These are phyloP conservation scores for Bretschneidera sinensis DNA, from an alignment of 345 rosid genomes.

Conservation along the genomic window DNA sequence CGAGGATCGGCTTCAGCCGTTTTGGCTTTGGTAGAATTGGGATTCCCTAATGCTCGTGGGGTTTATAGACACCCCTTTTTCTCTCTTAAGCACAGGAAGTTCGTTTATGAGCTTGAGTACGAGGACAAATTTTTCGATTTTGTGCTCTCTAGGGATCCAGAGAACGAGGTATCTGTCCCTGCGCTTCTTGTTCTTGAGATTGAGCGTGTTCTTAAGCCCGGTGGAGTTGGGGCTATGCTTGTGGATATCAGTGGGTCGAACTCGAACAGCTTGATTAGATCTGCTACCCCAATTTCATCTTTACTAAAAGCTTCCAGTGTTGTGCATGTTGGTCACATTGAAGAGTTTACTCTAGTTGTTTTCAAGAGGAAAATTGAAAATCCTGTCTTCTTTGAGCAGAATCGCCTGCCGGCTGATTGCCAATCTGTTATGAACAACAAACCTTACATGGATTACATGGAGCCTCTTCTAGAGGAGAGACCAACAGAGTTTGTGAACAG, in stretches of 20 bases:
- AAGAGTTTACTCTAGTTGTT: constrained; percentile 47
- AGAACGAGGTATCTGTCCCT: constrained; percentile 58
- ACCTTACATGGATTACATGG: constrained; percentile 42
- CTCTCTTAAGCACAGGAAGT: constrained; percentile 42
- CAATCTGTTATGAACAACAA: constrained; percentile 32
- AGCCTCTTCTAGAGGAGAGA: constrained; percentile 47
- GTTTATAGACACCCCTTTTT: constrained; percentile 46
- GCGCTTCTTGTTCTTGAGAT: constrained; percentile 76
- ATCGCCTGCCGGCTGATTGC: constrained; percentile 52
- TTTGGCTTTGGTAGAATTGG: constrained; percentile 43
- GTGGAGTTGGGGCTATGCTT: constrained; percentile 84
- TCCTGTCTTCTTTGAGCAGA: constrained; percentile 31
- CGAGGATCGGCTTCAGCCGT: constrained; percentile 42
- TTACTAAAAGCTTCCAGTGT: constrained; percentile 52
- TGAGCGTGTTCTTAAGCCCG: constrained; percentile 73
- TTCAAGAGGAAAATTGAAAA: constrained; percentile 45
- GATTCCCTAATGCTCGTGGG: constrained; percentile 41
- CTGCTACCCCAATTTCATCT: constrained; percentile 54
- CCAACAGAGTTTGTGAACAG: constrained; percentile 30
- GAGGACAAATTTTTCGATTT: constrained; percentile 60
- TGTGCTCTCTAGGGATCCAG: constrained; percentile 60
- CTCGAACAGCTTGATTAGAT: constrained; percentile 47
- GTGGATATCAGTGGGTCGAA: constrained; percentile 39
- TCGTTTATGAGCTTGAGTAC: constrained; percentile 44
- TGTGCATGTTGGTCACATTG: constrained; percentile 46